A percentile compares a stretch with the other conserved stretches of the same genome.
Evolutionary conservation across 371 early-diverging fungal species (phyloP).

Genomic region (Chytridiales sp.): DNA sequence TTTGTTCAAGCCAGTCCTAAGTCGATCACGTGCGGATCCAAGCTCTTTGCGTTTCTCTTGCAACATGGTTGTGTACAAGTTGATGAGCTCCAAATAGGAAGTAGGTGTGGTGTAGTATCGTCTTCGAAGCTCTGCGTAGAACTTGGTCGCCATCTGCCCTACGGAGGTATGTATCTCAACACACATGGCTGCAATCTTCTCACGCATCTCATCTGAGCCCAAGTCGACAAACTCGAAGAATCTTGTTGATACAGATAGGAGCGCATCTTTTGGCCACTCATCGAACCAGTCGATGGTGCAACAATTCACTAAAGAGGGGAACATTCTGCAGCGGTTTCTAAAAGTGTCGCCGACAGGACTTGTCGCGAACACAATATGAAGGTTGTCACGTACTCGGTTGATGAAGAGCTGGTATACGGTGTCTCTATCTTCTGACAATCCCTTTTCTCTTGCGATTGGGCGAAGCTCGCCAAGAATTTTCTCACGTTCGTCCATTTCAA

Average conservation of each 20-base stretch:
- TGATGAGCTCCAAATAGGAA: constrained; percentile 49
- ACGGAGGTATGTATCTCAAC: constrained; percentile 49
- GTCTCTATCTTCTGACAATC: constrained; percentile 47
- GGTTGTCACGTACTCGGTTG: constrained; percentile 48
- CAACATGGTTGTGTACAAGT: constrained; percentile 45
- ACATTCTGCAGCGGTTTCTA: constrained; percentile 50
- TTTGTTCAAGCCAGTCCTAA: constrained; percentile 43
- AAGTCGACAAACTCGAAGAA: constrained; percentile 49
- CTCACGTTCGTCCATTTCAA: constrained; percentile 50
- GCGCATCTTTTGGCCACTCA: constrained; percentile 52
- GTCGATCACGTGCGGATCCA: constrained; percentile 38
- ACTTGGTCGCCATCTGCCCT: constrained; percentile 35
- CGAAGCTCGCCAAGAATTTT: constrained; percentile 48
- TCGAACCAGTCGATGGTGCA: constrained; percentile 55
- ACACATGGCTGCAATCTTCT: constrained; percentile 45
- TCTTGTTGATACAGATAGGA: constrained; percentile 44
- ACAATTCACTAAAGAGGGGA: constrained; percentile 50
- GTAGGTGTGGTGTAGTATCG: constrained; percentile 51
- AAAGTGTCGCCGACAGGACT: constrained; percentile 53
- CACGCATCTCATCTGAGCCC: constrained; percentile 41
- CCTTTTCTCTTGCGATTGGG: constrained; percentile 41
- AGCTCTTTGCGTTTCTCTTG: constrained; percentile 48
- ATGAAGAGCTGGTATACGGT: constrained; percentile 51
- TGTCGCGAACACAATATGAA: constrained; percentile 52
- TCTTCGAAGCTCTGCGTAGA: constrained; percentile 41